Base-by-base conservation (phyloP, 208 protist species). In the Acanthamoeba divionensis region DNA sequence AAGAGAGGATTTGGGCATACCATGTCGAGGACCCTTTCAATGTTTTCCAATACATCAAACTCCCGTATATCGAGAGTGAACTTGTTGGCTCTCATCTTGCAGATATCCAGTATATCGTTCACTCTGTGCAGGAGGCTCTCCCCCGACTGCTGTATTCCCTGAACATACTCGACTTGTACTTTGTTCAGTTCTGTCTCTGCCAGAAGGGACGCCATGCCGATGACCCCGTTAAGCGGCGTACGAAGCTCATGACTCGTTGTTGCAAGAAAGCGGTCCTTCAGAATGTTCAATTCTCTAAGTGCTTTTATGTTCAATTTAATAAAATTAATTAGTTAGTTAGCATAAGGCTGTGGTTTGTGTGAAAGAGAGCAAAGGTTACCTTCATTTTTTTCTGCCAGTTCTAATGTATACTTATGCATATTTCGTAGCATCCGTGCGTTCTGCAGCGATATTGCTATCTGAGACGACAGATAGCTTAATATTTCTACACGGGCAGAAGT, bases 221-320 rank as follows among this genome's bases (percentile, higher is more conserved):
- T 93, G n/a, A 93, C 62, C 24, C 91, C 91, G 60, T 91, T 91
- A 21, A 93, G 52, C 4, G 91, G 91, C n/a, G 91, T 93, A 15
- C 91, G 41, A 21, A 93, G 86, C 69, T 93, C 91, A 36, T 93
- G 91, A 33, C 75, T 90, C 45, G 89, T 89, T 62, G 57, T 47
- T 38, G 52, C 60, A 6, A 88, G 80, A 33, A 88, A 88, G 24
- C 44, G 31, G 24, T 88, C 80, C 60, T 88, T 88, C 36, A 85
- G 1, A 15, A 31, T 38, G 75, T 85, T 36, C n/a, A 85, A 21
- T n/a, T 85, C 50, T 0, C 75, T 69, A n/a, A n/a, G n/a, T n/a
- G n/a, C n/a, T n/a, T n/a, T n/a, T n/a, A n/a, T n/a, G n/a, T n/a
- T n/a, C n/a, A n/a, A n/a, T n/a, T n/a, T n/a, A n/a, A 31, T 69